Evolutionary conservation across 495 filamentous ascomycete genomes (phyloP).

Genomic region (Schizothecium vesticola): DNA sequence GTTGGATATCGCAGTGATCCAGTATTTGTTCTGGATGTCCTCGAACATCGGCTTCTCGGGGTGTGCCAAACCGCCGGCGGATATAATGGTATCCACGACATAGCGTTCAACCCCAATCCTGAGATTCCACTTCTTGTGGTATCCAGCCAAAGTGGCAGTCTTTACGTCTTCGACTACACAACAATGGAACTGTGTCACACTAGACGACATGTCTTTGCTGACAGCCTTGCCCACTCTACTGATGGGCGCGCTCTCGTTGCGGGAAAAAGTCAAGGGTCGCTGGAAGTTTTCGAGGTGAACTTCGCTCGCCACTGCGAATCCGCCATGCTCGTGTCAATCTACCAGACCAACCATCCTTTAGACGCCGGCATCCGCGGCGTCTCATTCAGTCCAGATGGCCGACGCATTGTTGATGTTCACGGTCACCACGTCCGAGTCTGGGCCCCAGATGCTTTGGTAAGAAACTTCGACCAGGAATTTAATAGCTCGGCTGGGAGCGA

Average conservation of each 20-base stretch:
- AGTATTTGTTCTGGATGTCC: slow-evolving; percentile 18
- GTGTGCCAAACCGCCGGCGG: neutral
- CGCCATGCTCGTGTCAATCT: slow-evolving; percentile 18
- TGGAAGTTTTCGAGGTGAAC: slow-evolving; percentile 31
- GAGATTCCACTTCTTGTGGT: slow-evolving; percentile 20
- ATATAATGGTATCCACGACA: slow-evolving; percentile 19
- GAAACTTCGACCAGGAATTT: slow-evolving; percentile 11
- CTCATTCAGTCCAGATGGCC: slow-evolving; percentile 26
- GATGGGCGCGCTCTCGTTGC: slow-evolving; percentile 22
- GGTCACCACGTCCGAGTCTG: slow-evolving; percentile 28
- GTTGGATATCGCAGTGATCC: slow-evolving; percentile 23
- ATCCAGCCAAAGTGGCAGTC: slow-evolving; percentile 13
- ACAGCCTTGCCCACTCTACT: slow-evolving; percentile 24
- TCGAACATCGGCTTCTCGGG: slow-evolving; percentile 10
- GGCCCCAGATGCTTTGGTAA: slow-evolving; percentile 26
- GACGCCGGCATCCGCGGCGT: slow-evolving; percentile 21
- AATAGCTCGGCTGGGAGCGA: slow-evolving; percentile 10
- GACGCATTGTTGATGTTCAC: slow-evolving; percentile 26
- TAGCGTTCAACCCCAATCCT: slow-evolving; percentile 24
- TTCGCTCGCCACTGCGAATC: neutral
- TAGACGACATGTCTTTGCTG: slow-evolving; percentile 8
- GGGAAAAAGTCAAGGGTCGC: slow-evolving; percentile 19
- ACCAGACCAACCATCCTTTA: slow-evolving; percentile 16
- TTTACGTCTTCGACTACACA: slow-evolving; percentile 22
- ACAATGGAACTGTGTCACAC: slow-evolving; percentile 8